These are phyloP conservation scores for Plectosphaerella cucumerina DNA, from an alignment of 2,329 filamentous ascomycete genomes.

Conservation along the genomic window DNA sequence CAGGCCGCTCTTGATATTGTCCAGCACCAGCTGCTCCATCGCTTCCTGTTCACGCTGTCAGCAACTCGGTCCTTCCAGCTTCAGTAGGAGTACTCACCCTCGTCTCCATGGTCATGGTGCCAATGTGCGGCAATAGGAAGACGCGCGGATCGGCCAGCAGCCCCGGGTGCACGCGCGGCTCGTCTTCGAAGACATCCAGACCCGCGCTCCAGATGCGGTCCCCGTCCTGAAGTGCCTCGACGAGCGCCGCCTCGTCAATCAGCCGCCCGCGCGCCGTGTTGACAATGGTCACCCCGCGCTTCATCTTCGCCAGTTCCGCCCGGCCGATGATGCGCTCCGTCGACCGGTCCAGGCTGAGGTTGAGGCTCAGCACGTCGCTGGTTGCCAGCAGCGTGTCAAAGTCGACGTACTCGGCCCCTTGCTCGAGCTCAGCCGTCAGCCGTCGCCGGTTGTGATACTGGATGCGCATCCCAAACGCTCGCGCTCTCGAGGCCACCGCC, in stretches of 20 bases:
- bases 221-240: constrained; percentile 59
- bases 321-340: constrained; percentile 49
- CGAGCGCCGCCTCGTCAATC: constrained; percentile 67
- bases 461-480: constrained; percentile 52
- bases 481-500: constrained; percentile 41
- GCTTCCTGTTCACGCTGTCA: neutral
- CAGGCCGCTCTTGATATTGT: neutral
- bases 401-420: constrained; percentile 33
- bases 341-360: constrained; percentile 62
- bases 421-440: constrained; percentile 31
- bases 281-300: constrained; percentile 62
- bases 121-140: constrained; percentile 10
- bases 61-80: too few species aligned
- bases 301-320: constrained; percentile 64
- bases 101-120: constrained; percentile 10
- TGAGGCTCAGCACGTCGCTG: constrained; percentile 64
- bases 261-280: constrained; percentile 72
- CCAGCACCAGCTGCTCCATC: neutral
- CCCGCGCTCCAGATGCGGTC: constrained; percentile 57
- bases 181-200: constrained; percentile 68
- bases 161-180: constrained; percentile 37
- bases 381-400: constrained; percentile 10
- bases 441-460: constrained; percentile 51
- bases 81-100: neutral
- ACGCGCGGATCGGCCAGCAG: constrained; percentile 6